Conservation (phyloP, 805 yeast genomes). For the Teunomyces gatunensis region DNA sequence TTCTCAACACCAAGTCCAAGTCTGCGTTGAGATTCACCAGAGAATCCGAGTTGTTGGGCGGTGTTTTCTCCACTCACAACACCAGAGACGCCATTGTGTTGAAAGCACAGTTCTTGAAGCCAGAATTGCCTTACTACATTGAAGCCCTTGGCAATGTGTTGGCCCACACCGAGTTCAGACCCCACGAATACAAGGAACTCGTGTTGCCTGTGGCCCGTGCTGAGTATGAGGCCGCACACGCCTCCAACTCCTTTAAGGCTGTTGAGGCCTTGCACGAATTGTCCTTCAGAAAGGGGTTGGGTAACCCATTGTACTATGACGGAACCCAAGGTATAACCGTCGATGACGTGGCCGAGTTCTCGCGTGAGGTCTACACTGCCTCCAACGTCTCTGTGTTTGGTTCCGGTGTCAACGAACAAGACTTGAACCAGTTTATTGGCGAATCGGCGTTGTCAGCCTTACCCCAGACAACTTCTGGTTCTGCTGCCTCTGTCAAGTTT, state of each 20-base stretch:
- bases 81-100: conserved; percentile 84
- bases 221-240: conserved; percentile 54
- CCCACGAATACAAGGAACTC: conserved; percentile 79
- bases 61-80: conserved; percentile 63
- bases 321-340: conserved; percentile 53
- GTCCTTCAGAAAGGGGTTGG: conserved; percentile 85
- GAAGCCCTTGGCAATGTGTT: conserved; percentile 76
- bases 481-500: conserved; percentile 39
- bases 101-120: conserved; percentile 77
- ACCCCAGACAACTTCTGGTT: too few species aligned
- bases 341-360: conserved; percentile 66
- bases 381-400: conserved; percentile 71
- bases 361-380: conserved; percentile 64
- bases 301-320: conserved; percentile 76
- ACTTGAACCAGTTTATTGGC: conserved; percentile 62
- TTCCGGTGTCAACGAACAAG: conserved; percentile 69
- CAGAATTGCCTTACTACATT: conserved; percentile 89
- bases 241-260: conserved; percentile 57
- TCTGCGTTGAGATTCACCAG: conserved; percentile 91
- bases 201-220: conserved; percentile 75
- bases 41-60: conserved; percentile 93
- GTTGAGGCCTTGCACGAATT: conserved; percentile 75
- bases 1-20: conserved; percentile 75
- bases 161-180: conserved; percentile 68
- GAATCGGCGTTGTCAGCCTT: conserved; percentile 65